Conservation (phyloP, 805 yeast genomes). For the Pichia cephalocereana region DNA sequence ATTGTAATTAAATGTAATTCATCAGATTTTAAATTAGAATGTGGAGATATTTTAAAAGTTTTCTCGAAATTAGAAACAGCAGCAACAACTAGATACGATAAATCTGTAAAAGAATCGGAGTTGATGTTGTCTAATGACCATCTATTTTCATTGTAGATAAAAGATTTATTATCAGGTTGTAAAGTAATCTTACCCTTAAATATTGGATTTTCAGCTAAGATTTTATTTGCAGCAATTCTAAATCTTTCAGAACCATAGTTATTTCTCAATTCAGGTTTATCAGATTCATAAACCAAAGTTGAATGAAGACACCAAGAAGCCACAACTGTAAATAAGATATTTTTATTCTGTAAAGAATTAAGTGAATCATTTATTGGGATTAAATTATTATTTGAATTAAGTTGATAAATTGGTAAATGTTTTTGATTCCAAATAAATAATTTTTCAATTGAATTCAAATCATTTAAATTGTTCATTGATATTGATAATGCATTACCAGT, state of each 20-base stretch:
- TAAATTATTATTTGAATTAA: not conserved
- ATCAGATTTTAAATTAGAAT: slow-evolving; percentile 35
- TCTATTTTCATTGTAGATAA: slow-evolving; percentile 8
- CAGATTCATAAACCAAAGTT: slow-evolving; percentile 71
- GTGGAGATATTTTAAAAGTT: slow-evolving; percentile 54
- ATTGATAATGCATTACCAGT: slow-evolving; percentile 78
- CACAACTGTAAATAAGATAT: slow-evolving; percentile 44
- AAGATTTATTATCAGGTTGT: not conserved
- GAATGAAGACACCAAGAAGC: slow-evolving; percentile 85
- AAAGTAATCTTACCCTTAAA: slow-evolving; percentile 34
- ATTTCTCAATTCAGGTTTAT: slow-evolving; percentile 50
- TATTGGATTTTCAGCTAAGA: slow-evolving; percentile 40
- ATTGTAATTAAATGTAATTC: slow-evolving; percentile 41
- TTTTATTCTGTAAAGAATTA: slow-evolving; percentile 5
- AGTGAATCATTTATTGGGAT: not conserved
- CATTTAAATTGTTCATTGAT: slow-evolving; percentile 39
- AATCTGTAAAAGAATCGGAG: slow-evolving; percentile 10
- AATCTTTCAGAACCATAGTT: slow-evolving; percentile 60
- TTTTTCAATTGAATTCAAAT: slow-evolving; percentile 27
- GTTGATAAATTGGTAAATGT: slow-evolving; percentile 1
- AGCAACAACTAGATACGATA: slow-evolving; percentile 54
- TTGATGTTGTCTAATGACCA: not conserved
- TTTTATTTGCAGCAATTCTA: slow-evolving; percentile 51
- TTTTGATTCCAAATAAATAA: slow-evolving; percentile 21
- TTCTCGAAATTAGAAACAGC: slow-evolving; percentile 50